Base-by-base conservation (phyloP, 1,284 basidiomycete species). In the Puccinia coronata region DNA sequence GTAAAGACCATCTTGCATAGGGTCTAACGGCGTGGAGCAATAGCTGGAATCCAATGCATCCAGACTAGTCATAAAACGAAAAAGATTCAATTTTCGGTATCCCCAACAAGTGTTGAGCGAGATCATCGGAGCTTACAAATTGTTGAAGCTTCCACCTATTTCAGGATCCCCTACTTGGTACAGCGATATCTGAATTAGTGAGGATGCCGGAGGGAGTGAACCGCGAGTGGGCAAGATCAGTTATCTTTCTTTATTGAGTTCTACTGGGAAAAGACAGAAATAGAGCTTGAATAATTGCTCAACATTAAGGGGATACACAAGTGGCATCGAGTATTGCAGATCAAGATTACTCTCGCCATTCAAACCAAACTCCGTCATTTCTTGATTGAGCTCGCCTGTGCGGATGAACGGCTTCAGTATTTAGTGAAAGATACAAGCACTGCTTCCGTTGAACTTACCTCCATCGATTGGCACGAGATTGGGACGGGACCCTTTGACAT, bases 11-110 rank as follows among this genome's bases (percentile, higher is more conserved):
- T 91, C 88, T 74, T 87, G 84, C 23, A 82, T 84, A 9, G 88
- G 88, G 83, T 90, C 89, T 59, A 92, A 90, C 1, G 90, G 90
- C 3, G 90, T 90, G 0, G 88, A 88, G 83, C 91, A 92, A 86
- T 88, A 92, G 0, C 87, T 86, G 2, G 84, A 87, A 83, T 90
- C 89, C 1, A 90, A 84, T 9, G 88, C 87, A 82, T 89, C 88
- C 14, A 89, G 86, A 82, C 75, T 79, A 71, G 67, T 47, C 16
- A 53, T 11, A 47, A 25, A 11, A 47, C 23, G 18, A 70, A 51
- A 49, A 18, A 18, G 20, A 6, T 9, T 70, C 28, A 51, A 25
- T 70, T 70, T 70, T 43, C 18, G 41, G 67, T 36, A 39, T 16
- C 5, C 36, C 28, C 9, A 23, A n/a, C 25, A 63, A 47, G 63